Base-by-base conservation (phyloP, 768 basidiomycete genomes). In the Tulasnella sp. region DNA sequence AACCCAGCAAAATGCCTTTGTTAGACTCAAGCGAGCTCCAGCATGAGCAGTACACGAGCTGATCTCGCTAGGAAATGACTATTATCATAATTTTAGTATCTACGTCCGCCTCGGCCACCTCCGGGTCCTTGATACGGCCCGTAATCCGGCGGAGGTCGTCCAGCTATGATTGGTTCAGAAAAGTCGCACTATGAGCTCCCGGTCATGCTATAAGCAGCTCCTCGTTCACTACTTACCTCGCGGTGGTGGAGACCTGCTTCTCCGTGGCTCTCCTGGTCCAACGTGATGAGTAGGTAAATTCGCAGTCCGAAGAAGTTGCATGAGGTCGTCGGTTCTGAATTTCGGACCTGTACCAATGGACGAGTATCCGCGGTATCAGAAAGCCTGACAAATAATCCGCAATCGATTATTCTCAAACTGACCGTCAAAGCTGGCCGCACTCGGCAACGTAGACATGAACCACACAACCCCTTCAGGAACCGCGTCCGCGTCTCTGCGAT, bases 291-390 rank as follows among this genome's bases (percentile, higher is more conserved):
- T 89, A 0, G 93, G 91, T 71, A 94, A 92, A 37, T 90, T 87
- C 64, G 92, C 90, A 77, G 87, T 91, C 40, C 88, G 85, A 79
- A 97, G 89, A 36, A 94, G 77, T 74, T 89, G 89, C 88, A 98
- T 90, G 42, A 96, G 82, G 79, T 96, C 94, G 36, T 97, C 95
- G 1, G 90, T 89, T 72, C 92, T 85, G 81, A 96, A 96, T 42
- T 93, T 86, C 9, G 95, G 95, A 4, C 94, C 94, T 95, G 75
- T 26, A 67, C 71, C 72, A 39, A 73, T 29, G 37, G 67, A 22
- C 42, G 62, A 71, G 59, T 73, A 42, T n/a, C 52, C 52, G 52
- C 9, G 19, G 42, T 65, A 52, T 36, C n/a, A 26, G 40, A 8
- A 35, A 29, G 36, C 62, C 19, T 68, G 0, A 22, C 34, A 9